These are phyloP conservation scores for Suaeda aralocaspica DNA, from an alignment of 148 eudicot species.

Conservation along the genomic window DNA sequence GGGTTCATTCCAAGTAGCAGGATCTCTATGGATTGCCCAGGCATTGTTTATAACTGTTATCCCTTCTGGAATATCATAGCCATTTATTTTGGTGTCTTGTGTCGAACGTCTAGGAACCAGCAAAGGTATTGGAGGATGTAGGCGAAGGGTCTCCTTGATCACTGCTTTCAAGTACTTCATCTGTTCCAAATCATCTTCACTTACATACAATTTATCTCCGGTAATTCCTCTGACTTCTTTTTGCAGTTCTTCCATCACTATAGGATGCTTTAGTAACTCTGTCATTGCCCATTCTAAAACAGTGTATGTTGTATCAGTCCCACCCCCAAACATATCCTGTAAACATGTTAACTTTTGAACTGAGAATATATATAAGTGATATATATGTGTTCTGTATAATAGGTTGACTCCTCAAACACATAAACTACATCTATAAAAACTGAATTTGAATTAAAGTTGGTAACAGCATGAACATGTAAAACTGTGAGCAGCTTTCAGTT, in stretches of 20 bases:
- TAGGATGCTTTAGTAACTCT: slow-evolving; percentile 22
- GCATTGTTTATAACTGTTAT: slow-evolving; percentile 18
- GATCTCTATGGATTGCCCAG: slow-evolving; percentile 32
- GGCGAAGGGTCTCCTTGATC: slow-evolving; percentile 27
- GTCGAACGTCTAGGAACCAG: slow-evolving; percentile 16
- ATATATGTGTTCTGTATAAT: too few relatives aligned
- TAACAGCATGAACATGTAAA: neutral
- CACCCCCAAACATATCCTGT: slow-evolving; percentile 25
- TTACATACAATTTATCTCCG: slow-evolving; percentile 4
- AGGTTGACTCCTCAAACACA: too few relatives aligned
- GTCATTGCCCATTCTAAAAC: slow-evolving; percentile 33
- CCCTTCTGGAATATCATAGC: slow-evolving; percentile 21
- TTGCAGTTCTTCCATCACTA: slow-evolving; percentile 16
- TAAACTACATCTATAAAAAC: neutral
- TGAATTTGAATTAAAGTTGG: neutral
- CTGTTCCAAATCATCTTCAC: slow-evolving; percentile 20
- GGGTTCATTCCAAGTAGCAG: slow-evolving; percentile 22
- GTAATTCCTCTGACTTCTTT: slow-evolving; percentile 25
- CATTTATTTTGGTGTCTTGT: slow-evolving; percentile 8
- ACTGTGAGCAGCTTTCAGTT: too few relatives aligned
- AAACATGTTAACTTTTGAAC: neutral
- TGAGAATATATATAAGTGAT: too few relatives aligned
- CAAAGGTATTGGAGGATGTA: slow-evolving; percentile 27
- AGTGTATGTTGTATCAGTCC: slow-evolving; percentile 28
- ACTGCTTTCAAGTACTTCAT: slow-evolving; percentile 27